Base-by-base conservation (phyloP, 257 asterid species). In the Agastache rugosa region DNA sequence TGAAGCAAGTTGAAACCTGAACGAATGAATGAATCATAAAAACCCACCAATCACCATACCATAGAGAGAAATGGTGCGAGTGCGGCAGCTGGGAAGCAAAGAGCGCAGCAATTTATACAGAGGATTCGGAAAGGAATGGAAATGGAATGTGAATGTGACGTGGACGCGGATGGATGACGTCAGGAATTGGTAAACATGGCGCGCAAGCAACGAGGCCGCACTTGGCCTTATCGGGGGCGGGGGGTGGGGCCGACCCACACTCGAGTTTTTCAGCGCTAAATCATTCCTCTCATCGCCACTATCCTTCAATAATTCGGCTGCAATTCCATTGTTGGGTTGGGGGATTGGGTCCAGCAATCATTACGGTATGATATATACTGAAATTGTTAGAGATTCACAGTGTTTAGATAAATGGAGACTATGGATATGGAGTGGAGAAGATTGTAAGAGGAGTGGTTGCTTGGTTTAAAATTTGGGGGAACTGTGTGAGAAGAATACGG, bases 231-330 rank as follows among this genome's bases (percentile, higher is more conserved):
- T 12, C 8, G 17, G 69, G 69, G 61, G 34, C 60, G 67, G 42
- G 77, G 77, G 77, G 67, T 72, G 77, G 77, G 77, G 23, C 71
- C 63, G 0, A 20, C 54, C 64, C 64, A 16, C 27, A 22, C 22
- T 47, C 63, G 31, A 44, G 64, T 7, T 16, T 29, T 17, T 11
- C 14, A 31, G 66, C 47, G 39, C 55, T 42, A 3, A 42, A 25
- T 55, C 55, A 3, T 8, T 3, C 50, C 31, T 10, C 8, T 20
- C 27, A 39, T 39, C 9, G 19, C 73, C 74, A 69, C 74, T 69
- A 34, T 19, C 34, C 29, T 9, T 27, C 56, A 67, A 67, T 47
- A 14, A 37, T 55, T 54, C 35, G 23, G 2, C 42, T 34, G 44
- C 39, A 9, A 45, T 22, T 16, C 31, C 8, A 9, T 15, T n/a